Conservation (phyloP, 257 asterid genomes). For the Ophiorrhiza pumila region DNA sequence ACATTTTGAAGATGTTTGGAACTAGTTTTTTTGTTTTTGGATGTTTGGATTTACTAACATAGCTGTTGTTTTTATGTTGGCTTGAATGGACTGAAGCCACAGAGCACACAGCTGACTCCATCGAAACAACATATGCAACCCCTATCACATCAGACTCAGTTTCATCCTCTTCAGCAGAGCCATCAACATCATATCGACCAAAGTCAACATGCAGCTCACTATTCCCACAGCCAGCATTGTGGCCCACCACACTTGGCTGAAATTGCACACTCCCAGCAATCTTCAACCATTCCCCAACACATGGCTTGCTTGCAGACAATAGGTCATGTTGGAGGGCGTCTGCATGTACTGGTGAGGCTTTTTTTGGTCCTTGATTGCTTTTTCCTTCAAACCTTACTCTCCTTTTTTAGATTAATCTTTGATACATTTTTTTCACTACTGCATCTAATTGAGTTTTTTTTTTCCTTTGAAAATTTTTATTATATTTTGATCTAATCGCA, state of each 20-base stretch:
- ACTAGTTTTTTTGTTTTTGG: background rate
- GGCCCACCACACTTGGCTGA: constrained; percentile 76
- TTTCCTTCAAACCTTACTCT: background rate
- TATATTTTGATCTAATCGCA: background rate
- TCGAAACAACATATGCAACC: constrained; percentile 66
- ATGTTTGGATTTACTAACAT: background rate
- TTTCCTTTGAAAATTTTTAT: background rate
- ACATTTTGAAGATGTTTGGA: background rate
- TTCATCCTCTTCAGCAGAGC: constrained; percentile 58
- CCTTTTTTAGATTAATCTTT: background rate
- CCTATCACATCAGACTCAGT: constrained; percentile 57
- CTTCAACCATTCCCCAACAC: constrained; percentile 58
- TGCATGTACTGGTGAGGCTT: constrained; percentile 65
- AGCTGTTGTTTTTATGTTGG: background rate
- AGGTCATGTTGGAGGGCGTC: constrained; percentile 73
- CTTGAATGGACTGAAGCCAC: constrained; percentile 20
- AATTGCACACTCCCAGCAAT: constrained; percentile 67
- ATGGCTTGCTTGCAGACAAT: constrained; percentile 67
- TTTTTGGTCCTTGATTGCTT: background rate
- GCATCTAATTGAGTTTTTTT: background rate
- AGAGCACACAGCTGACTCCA: constrained; percentile 56
- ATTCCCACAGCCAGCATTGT: constrained; percentile 66
- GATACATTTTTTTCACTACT: background rate
- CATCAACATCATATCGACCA: constrained; percentile 67
- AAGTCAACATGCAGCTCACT: constrained; percentile 55